Percentiles rank a stretch among this genome's conserved stretches.
These are phyloP conservation scores for Saturnispora serradocipensis DNA, from an alignment of 805 yeast species.

Conservation along the genomic window DNA sequence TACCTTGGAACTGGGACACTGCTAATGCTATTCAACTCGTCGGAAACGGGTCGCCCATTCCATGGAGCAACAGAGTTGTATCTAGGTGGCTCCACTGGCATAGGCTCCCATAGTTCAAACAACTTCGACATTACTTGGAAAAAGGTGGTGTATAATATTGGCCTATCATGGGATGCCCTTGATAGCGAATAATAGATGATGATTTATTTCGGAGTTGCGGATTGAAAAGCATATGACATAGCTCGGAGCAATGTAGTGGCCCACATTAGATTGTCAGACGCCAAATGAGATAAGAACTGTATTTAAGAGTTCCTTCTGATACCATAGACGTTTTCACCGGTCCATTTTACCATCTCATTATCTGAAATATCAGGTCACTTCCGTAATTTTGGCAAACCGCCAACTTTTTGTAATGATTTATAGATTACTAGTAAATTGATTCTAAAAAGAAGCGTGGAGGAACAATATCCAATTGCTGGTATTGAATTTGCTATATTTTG, in stretches of 20 bases:
- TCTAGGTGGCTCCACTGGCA: slow-evolving; percentile 32
- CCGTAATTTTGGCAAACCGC: no score
- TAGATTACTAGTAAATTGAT: no score
- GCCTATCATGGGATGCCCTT: background rate
- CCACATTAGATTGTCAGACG: background rate
- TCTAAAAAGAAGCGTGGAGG: no score
- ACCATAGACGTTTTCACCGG: background rate
- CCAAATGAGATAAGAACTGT: background rate
- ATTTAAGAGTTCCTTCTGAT: background rate
- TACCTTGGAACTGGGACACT: slow-evolving; percentile 52
- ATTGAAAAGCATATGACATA: background rate
- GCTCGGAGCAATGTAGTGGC: background rate
- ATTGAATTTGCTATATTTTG: no score
- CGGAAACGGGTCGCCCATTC: slow-evolving; percentile 27
- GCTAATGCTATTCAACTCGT: slow-evolving; percentile 21
- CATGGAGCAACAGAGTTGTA: slow-evolving; percentile 30
- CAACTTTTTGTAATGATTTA: no score
- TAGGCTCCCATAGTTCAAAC: slow-evolving; percentile 24
- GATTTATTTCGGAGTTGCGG: slow-evolving; percentile 1
- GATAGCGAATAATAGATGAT: background rate
- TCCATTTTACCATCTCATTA: background rate
- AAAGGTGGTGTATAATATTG: background rate
- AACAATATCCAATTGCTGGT: no score
- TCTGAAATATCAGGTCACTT: no score
- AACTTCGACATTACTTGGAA: background rate